Evolutionary conservation across 805 yeast genomes (phyloP), one percentile per base, ranked within the genome.

Genomic region (Nematodospora valgi): DNA sequence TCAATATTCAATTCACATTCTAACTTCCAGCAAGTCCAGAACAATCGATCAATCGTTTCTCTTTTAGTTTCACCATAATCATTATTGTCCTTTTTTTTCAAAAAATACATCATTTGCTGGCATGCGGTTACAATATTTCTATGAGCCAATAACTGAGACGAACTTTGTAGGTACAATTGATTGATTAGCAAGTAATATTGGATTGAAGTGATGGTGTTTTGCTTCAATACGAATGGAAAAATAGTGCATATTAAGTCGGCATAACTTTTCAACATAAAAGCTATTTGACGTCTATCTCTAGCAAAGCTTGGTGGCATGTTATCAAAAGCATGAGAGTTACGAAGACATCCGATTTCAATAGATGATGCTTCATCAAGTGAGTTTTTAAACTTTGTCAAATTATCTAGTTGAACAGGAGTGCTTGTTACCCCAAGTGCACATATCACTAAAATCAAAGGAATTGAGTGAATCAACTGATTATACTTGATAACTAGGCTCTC

Each of bases 1-100:
- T 63, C 69, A 4, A 46, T 48, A 27, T 59, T 41, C 38, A 62
- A 41, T 40, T 63, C 69, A 36, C 63, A 58, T 39, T 63, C 69
- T 23, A 62, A 44, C 39, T 63, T 63, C 26, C 59, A 44, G 33
- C 68, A 59, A 6, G 54, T 49, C 68, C 68, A 63, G 37, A 58
- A 63, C 8, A 62, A 44, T 10, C 64, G 39, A 27, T 58, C 66
- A 15, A 53, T 49, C 6, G 46, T 35, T 18, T 47, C 50, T 18
- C 44, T 44, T 9, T 46, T 43, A 6, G 35, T 37, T 2, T 32
- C 34, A 14, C 19, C 20, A 8, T 23, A 14, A 20, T 37, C 30
- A 22, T 41, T 32, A 26, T n/a, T 29, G 16, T 32, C 33, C 13
- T 43, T 49, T 19, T 40, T 44, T 27, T 56, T 53, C 17, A 63